Evolutionary conservation across 1,284 basidiomycete species (phyloP).

Genomic region (Pyrrhoderma lamaoense): DNA sequence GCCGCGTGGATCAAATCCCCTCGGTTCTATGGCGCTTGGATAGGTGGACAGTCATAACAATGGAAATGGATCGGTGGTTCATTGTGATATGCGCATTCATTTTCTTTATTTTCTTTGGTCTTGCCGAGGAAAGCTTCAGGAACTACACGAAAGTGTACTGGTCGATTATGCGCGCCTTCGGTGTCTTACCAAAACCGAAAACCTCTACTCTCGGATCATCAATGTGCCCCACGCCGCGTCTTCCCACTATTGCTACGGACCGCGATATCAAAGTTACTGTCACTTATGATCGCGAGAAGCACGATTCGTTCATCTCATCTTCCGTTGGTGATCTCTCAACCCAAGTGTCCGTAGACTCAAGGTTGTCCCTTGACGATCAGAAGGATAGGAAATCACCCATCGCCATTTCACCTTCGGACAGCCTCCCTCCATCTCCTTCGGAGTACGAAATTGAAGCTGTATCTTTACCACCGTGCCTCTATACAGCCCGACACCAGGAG

Average conservation of each 20-base stretch:
- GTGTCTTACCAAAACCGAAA: constrained; percentile 7
- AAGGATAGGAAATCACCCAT: constrained; percentile 8
- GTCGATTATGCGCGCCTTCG: constrained; percentile 8
- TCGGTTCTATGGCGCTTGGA: constrained; percentile 19
- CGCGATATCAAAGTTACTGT: constrained; percentile 6
- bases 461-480: constrained; percentile 2
- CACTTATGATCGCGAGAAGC: constrained; percentile 12
- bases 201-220: constrained; percentile 4
- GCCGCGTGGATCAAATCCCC: constrained; percentile 25
- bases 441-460: constrained; percentile 6
- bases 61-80: constrained; percentile 28
- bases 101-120: constrained; percentile 39
- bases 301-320: constrained; percentile 13
- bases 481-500: not conserved
- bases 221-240: constrained; percentile 3
- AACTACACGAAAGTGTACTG: constrained; percentile 24
- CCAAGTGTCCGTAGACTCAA: constrained; percentile 13
- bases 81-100: constrained; percentile 28
- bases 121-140: constrained; percentile 32
- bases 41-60: not conserved
- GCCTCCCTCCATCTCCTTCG: constrained; percentile 8
- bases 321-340: constrained; percentile 16
- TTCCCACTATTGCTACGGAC: constrained; percentile 5
- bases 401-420: constrained; percentile 1
- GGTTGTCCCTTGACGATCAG: constrained; percentile 7